Conservation (phyloP, 2,329 filamentous ascomycete genomes). For the Torrubiella hemipterigena region DNA sequence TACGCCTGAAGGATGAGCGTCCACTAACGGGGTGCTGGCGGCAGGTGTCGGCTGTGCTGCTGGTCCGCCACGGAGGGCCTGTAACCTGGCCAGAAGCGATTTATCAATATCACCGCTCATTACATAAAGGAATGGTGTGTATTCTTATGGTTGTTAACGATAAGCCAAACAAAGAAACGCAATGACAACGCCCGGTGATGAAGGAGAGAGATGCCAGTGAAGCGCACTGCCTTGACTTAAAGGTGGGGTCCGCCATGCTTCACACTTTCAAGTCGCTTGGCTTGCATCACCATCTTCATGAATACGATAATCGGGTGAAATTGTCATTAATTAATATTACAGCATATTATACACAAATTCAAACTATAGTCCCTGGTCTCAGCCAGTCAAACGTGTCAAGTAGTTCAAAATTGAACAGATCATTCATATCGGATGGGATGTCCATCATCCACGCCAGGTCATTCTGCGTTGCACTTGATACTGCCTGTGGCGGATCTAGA, state of each 20-base stretch:
- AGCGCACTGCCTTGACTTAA: too few relatives aligned
- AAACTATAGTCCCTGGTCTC: slow-evolving; percentile 10
- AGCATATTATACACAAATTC: neutral
- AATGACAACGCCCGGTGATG: too few relatives aligned
- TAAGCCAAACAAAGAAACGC: too few relatives aligned
- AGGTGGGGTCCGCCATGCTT: too few relatives aligned
- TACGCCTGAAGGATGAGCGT: slow-evolving; percentile 1
- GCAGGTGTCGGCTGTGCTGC: slow-evolving; percentile 21
- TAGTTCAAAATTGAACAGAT: slow-evolving; percentile 32
- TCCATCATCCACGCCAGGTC: slow-evolving; percentile 12
- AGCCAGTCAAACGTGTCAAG: slow-evolving; percentile 38
- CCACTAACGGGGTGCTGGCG: slow-evolving; percentile 20
- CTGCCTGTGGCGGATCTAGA: slow-evolving; percentile 21
- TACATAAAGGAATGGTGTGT: neutral
- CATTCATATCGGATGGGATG: slow-evolving; percentile 15
- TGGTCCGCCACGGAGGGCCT: slow-evolving; percentile 34
- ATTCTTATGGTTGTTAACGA: too few relatives aligned
- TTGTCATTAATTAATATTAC: neutral
- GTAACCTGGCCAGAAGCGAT: slow-evolving; percentile 40
- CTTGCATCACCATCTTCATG: too few relatives aligned
- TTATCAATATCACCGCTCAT: slow-evolving; percentile 29
- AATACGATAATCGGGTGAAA: too few relatives aligned
- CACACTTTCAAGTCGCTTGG: too few relatives aligned
- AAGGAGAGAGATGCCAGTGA: too few relatives aligned
- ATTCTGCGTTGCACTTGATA: slow-evolving; percentile 2